Evolutionary conservation across 2,329 filamentous ascomycete species (phyloP), one percentile per base, ranked within the genome.

Genomic region (Akanthomyces uredinophilus): DNA sequence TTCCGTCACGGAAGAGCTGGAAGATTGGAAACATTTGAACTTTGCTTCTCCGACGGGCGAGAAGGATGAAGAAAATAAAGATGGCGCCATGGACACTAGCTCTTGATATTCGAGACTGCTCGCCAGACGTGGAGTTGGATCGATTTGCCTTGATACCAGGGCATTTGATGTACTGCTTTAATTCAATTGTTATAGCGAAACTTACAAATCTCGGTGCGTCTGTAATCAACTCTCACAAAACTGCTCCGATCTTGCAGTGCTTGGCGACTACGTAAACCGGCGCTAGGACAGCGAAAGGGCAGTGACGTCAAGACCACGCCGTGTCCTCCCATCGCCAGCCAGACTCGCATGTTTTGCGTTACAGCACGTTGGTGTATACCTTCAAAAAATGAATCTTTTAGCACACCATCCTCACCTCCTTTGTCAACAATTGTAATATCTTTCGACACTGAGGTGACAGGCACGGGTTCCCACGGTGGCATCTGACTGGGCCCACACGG

Each of bases 1-100:
- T 66, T 94, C 90, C 64, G 91, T 98, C 46, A 97, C 93, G 14
- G 95, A 98, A 75, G 95, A 99, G 78, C 84, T 96, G 67, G 92
- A 96, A 76, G 92, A 96, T 71, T 96, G 92, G 91, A 95, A 93
- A 70, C 88, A 94, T 71, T 78, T 96, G 35, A 91, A 91, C 72
- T 93, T 92, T 52, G 50, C 43, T 32, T 50, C 56, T n/a, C 35
- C 41, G 22, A 41, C 49, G 18, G 49, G 54, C n/a, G 62, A 63
- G 35, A 61, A 61, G 46, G 57, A 60, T n/a, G 62, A 60, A 29
- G 62, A 63, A 11, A 35, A 14, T 13, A 53, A 56, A 27, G 62
- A 63, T 6, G 27, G 10, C 14, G 37, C 22, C n/a, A 51, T 63
- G 56, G 62, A 63, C 6, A 51, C 43, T 18, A 63, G 54, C 22